phyloP scores from a whole-genome alignment of 2,329 filamentous ascomycete genomes.

The Colletotrichum eremochloae region DNA sequence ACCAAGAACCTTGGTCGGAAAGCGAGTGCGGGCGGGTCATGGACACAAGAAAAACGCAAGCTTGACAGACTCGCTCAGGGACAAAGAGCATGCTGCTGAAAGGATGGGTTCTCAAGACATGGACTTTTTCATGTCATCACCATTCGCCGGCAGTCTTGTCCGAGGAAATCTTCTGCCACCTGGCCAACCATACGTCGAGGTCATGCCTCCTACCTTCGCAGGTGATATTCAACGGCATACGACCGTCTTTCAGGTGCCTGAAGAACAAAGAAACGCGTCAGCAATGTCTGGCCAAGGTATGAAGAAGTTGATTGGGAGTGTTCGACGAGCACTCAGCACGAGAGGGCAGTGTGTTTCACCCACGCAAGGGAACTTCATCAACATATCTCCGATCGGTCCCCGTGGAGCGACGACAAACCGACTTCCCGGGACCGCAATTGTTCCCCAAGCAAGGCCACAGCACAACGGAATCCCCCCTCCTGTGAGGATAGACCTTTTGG shows the following conservation, averaged over 20 bases:
- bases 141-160: constrained; percentile 86
- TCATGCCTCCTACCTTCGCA: constrained; percentile 65
- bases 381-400: constrained; percentile 63
- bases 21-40: constrained; percentile 69
- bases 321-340: constrained; percentile 84
- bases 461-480: constrained; percentile 63
- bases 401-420: constrained; percentile 69
- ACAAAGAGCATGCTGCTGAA: constrained; percentile 68
- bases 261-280: constrained; percentile 56
- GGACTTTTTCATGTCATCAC: constrained; percentile 72
- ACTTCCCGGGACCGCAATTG: constrained; percentile 70
- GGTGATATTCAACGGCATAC: constrained; percentile 64
- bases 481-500: constrained; percentile 83
- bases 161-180: constrained; percentile 88
- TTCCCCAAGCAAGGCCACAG: constrained; percentile 66
- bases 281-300: constrained; percentile 81
- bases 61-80: constrained; percentile 83
- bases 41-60: constrained; percentile 88
- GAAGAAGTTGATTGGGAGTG: constrained; percentile 87
- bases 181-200: constrained; percentile 82
- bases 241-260: constrained; percentile 62
- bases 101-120: constrained; percentile 64
- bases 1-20: constrained; percentile 69
- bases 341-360: constrained; percentile 60
- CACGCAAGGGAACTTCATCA: constrained; percentile 62